Base-by-base conservation (phyloP, 257 asterid genomes). In the Coffea canephora region DNA sequence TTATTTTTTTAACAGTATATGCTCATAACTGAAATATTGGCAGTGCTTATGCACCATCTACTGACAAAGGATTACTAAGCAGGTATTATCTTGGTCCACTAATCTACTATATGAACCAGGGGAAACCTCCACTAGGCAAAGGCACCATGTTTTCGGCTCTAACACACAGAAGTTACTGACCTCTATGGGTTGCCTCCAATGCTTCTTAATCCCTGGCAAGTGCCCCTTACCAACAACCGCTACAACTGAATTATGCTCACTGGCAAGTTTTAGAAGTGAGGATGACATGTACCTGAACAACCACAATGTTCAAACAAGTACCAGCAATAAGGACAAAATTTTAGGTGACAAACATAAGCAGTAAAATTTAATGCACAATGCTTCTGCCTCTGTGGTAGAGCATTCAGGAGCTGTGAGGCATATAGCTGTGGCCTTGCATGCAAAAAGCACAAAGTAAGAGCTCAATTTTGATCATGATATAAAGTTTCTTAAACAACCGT, bases 171-270 rank as follows among this genome's bases (percentile, higher is more conserved):
- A 31, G 34, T 31, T 39, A 68, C 88, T 83, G 81, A 95, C 99
- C 82, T 91, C 93, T 68, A 95, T 86, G n/a, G 92, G 96, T 81
- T 91, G 97, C 83, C 86, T 79, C 98, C 97, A 95, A 88, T 91
- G 84, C 82, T 88, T 88, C 82, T 88, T 88, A 78, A 95, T 92
- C 82, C 98, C 99, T 11, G 91, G 86, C 31, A 92, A 87, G 85
- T 95, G 99, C 48, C 97, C 98, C 88, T 88, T 93, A 43, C 99
- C 99, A 75, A 95, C 97, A 55, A 93, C 98, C 46, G 98, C 99
- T 65, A 93, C 96, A 71, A 95, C 98, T 4, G 98, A 92, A 71
- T 85, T 90, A 82, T 92, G 93, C 85, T 92, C 89, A n/a, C 91
- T n/a, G 54, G 99, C 97, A 69, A 90, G 81, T 82, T 84, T 88